These are phyloP conservation scores for Kalmusia sp. DNA, from an alignment of 2,329 filamentous ascomycete species.

Conservation along the genomic window DNA sequence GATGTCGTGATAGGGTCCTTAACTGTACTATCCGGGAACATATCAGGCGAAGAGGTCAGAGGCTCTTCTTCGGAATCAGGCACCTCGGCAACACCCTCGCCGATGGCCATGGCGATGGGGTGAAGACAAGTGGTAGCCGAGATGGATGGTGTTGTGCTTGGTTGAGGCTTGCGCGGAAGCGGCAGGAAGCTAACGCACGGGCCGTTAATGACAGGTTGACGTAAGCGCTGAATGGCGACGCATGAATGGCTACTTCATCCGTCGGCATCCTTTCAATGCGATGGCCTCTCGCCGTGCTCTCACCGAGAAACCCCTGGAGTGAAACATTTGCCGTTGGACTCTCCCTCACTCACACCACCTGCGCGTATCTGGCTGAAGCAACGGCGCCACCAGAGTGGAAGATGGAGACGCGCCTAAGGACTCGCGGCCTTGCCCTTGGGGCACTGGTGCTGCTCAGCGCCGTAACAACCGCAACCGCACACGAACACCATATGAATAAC, in stretches of 20 bases:
- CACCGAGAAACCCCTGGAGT: not conserved
- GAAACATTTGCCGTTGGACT: slow-evolving; percentile 30
- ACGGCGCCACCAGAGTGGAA: not conserved
- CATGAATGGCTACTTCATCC: slow-evolving; percentile 22
- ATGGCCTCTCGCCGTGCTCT: not conserved
- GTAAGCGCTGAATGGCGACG: slow-evolving; percentile 34
- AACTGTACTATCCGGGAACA: slow-evolving; percentile 11
- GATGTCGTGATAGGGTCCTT: slow-evolving; percentile 8
- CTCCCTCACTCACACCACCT: slow-evolving; percentile 12
- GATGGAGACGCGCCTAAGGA: slow-evolving; percentile 19
- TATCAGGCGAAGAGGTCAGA: slow-evolving; percentile 35
- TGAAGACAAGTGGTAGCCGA: not conserved
- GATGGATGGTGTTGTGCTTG: slow-evolving; percentile 9
- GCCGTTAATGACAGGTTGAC: slow-evolving; percentile 23
- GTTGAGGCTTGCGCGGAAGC: not conserved
- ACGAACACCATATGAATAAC: slow-evolving; percentile 50
- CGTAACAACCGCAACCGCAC: slow-evolving; percentile 49
- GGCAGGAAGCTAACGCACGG: slow-evolving; percentile 26
- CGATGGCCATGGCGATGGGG: slow-evolving; percentile 31
- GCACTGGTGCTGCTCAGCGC: slow-evolving; percentile 33
- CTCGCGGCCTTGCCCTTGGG: slow-evolving; percentile 22
- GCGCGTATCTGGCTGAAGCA: slow-evolving; percentile 6
- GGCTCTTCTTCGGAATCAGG: slow-evolving; percentile 44
- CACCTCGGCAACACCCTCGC: slow-evolving; percentile 28
- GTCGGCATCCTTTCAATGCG: not conserved